A percentile compares a stretch with the other conserved stretches of the same genome.
phyloP scores from a whole-genome alignment of 2,329 filamentous ascomycete species.

The Chaetomiaceae sp. region DNA sequence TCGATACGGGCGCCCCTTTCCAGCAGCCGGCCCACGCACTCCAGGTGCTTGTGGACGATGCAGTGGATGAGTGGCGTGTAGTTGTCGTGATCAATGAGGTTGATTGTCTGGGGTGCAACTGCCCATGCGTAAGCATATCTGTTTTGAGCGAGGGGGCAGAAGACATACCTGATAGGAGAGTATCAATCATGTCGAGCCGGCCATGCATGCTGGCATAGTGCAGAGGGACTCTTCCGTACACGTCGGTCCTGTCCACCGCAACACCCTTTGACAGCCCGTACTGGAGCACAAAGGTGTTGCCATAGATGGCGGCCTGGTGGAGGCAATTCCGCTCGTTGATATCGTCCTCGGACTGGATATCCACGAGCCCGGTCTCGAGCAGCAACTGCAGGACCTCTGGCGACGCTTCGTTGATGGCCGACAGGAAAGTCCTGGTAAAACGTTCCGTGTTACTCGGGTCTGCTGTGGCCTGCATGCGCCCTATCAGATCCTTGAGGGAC shows the following conservation, averaged over 20 bases:
- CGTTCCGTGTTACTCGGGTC: constrained; percentile 53
- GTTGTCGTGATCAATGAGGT: constrained; percentile 91
- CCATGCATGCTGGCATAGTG: constrained; percentile 98
- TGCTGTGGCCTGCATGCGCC: constrained; percentile 56
- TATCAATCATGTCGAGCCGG: constrained; percentile 74
- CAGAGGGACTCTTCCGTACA: constrained; percentile 87
- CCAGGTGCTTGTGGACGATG: constrained; percentile 80
- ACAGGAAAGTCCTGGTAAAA: constrained; percentile 84
- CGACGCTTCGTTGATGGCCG: constrained; percentile 81
- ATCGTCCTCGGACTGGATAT: constrained; percentile 91
- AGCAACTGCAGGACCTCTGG: constrained; percentile 71
- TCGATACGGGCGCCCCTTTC: constrained; percentile 77
- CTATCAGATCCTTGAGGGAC: constrained; percentile 74
- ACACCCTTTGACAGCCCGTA: constrained; percentile 73
- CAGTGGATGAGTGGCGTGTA: constrained; percentile 94
- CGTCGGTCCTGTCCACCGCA: constrained; percentile 75
- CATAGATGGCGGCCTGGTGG: constrained; percentile 94
- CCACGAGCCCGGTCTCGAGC: constrained; percentile 74
- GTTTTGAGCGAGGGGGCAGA: neutral
- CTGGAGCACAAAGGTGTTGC: constrained; percentile 71
- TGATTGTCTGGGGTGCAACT: constrained; percentile 70
- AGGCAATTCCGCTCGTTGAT: constrained; percentile 97
- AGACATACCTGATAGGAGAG: constrained; percentile 59
- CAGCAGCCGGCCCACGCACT: constrained; percentile 76
- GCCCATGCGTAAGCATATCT: constrained; percentile 3